Evolutionary conservation across 768 basidiomycete species (phyloP).

Genomic region (Auriscalpium vulgare): DNA sequence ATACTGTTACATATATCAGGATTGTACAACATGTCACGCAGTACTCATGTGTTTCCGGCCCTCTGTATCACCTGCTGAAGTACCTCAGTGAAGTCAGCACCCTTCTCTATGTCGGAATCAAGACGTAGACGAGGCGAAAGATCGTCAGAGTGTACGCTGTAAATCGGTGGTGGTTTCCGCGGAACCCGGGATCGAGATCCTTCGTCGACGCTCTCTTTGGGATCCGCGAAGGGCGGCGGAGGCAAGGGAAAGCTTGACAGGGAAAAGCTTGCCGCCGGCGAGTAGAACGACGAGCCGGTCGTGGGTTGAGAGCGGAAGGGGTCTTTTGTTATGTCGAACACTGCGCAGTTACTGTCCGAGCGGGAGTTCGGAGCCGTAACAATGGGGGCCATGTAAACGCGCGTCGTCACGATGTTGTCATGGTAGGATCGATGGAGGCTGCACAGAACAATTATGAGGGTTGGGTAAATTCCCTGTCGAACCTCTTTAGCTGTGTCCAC

Average conservation of each 20-base stretch:
- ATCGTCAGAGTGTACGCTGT: neutral
- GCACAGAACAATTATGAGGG: neutral
- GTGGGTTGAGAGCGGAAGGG: neutral
- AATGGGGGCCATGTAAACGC: neutral
- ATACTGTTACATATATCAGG: too few relatives aligned
- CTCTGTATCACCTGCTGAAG: neutral
- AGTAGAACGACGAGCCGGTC: neutral
- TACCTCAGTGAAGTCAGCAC: neutral
- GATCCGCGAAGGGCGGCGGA: neutral
- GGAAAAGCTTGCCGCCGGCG: neutral
- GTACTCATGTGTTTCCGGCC: too few relatives aligned
- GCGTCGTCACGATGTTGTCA: neutral
- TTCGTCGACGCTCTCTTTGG: neutral
- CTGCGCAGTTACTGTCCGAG: neutral
- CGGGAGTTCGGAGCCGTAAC: neutral
- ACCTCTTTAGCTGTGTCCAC: neutral
- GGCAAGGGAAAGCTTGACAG: neutral
- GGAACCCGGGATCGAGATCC: neutral
- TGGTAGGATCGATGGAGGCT: neutral
- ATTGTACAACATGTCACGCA: too few relatives aligned
- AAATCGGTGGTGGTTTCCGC: neutral
- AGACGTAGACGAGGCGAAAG: neutral
- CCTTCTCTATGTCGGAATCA: neutral
- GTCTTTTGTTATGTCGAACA: neutral
- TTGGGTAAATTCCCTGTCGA: neutral